Evolutionary conservation across 2,329 filamentous ascomycete genomes (phyloP).

Genomic region (Ophiostoma sp.): DNA sequence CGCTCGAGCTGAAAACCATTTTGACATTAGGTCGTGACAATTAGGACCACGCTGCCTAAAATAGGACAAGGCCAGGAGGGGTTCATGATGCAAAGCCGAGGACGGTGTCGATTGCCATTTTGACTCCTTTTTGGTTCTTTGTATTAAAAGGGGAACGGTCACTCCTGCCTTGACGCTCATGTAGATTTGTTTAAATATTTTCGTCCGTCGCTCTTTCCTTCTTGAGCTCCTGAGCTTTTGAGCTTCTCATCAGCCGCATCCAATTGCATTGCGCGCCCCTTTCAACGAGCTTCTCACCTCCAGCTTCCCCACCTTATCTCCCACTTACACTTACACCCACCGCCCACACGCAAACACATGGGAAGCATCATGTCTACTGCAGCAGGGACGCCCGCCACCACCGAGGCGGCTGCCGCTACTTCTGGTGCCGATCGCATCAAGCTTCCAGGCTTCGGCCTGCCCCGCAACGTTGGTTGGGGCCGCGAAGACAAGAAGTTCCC

Average conservation of each 20-base stretch:
- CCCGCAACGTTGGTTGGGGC: neutral
- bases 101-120: neutral
- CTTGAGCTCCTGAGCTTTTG: neutral
- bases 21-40: neutral
- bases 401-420: neutral
- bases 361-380: neutral
- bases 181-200: neutral
- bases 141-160: neutral
- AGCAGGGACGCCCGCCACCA: neutral
- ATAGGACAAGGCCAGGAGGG: neutral
- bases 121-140: neutral
- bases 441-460: slow-evolving; percentile 26
- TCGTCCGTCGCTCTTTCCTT: neutral
- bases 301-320: neutral
- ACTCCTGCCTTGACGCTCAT: neutral
- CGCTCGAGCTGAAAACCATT: neutral
- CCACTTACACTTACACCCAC: neutral
- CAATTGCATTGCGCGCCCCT: neutral
- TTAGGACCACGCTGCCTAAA: neutral
- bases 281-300: neutral
- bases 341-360: neutral
- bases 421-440: neutral
- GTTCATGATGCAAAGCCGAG: neutral
- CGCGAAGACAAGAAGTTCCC: neutral
- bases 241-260: neutral